Evolutionary conservation across 2,329 filamentous ascomycete genomes (phyloP), one percentile per base, ranked within the genome.

Genomic region (Paramyrothecium roridum): DNA sequence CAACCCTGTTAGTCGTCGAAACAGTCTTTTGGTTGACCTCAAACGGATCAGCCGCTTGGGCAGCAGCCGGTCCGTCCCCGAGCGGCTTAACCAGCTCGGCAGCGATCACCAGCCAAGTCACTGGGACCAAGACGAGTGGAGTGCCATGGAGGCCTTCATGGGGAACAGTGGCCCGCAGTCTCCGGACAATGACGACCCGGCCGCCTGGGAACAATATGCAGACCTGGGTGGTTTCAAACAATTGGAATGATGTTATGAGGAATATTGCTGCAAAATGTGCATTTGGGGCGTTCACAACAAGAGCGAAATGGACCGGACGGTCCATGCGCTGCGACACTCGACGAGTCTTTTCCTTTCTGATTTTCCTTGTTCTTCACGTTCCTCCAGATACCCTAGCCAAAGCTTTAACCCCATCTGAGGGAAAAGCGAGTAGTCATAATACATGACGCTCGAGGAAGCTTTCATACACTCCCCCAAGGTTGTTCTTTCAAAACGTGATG

Each of bases 131-230:
- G 65, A 67, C 17, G 71, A 75, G 53, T 74, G 71, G 71, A 61
- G 63, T 11, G 66, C 66, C 11, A 73, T 74, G 71, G 68, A 74
- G 56, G 63, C 63, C 2, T 73, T 73, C 48, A 65, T 74, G 53
- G 67, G 70, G 33, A 65, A 59, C 26, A 57, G 17, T 17, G 6
- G 17, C 48, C 51, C 58, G 6, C 55, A 54, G 21, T 57, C 57
- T 52, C 33, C 54, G 11, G 62, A 64, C 20, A 63, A 63, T 33
- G 60, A 64, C 20, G 63, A 61, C 30, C 62, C 70, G 54, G 67
- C 73, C 3, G 72, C 72, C 4, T 80, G 76, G 77, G 77, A 76
- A 58, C 75, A 79, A 63, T 80, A 76, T 57, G 68, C 70, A 26
- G 75, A 77, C 13, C 63, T 80, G 3, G 78, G 78, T 34, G 78